Percentiles rank a stretch among this genome's conserved stretches.
Evolutionary conservation across 2,329 filamentous ascomycete genomes (phyloP).

Genomic region (Samsoniella hepiali): DNA sequence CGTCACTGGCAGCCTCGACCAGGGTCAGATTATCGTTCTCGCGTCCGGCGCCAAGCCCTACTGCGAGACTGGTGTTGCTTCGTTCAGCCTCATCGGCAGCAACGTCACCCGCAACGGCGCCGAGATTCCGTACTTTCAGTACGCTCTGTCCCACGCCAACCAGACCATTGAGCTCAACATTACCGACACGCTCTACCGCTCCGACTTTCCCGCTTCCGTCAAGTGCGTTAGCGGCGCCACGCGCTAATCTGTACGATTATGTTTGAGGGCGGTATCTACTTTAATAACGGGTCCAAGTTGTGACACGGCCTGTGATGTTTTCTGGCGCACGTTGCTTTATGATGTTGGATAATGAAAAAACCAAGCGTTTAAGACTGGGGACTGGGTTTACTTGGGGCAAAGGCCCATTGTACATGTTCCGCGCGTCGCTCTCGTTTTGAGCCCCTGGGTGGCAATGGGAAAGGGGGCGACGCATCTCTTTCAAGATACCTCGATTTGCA

Average conservation of each 20-base stretch:
- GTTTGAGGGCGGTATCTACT: background rate
- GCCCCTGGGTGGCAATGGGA: slow-evolving; percentile 15
- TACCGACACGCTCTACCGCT: slow-evolving; percentile 37
- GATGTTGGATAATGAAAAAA: slow-evolving; percentile 10
- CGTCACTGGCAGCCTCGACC: slow-evolving; percentile 53
- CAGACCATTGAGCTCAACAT: slow-evolving; percentile 53
- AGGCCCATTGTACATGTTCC: slow-evolving; percentile 8
- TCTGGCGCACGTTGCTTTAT: background rate
- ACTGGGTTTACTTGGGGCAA: background rate
- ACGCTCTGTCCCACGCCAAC: slow-evolving; percentile 50
- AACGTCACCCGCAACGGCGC: slow-evolving; percentile 50
- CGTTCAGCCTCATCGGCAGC: slow-evolving; percentile 53
- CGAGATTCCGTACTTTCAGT: slow-evolving; percentile 53
- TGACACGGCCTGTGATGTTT: background rate
- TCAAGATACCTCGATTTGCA: slow-evolving; percentile 33
- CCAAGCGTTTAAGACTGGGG: background rate
- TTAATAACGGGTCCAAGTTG: slow-evolving; percentile 3
- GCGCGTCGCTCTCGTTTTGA: background rate
- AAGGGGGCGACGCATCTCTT: slow-evolving; percentile 25
- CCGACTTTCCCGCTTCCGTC: slow-evolving; percentile 1
- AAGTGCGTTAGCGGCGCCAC: background rate
- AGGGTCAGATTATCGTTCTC: slow-evolving; percentile 44
- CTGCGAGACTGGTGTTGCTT: slow-evolving; percentile 53
- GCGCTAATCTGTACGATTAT: slow-evolving; percentile 1
- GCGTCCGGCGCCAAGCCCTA: slow-evolving; percentile 41